Evolutionary conservation across 2,329 filamentous ascomycete genomes (phyloP), one percentile per base, ranked within the genome.

Genomic region (Ceratocystis lukuohia): DNA sequence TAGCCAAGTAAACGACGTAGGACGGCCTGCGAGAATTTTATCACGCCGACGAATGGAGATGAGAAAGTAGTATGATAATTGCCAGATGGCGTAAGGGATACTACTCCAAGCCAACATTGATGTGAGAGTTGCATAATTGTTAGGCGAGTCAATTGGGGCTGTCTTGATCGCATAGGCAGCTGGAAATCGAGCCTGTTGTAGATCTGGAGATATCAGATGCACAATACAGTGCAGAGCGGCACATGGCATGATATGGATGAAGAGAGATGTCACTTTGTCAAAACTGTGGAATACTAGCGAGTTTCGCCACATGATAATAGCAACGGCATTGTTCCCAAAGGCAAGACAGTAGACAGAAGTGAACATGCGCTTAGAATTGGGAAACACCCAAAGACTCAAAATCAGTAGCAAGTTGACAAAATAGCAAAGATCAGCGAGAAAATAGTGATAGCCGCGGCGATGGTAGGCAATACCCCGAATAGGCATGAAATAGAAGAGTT

Each of bases 161-260:
- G 77, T 80, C 73, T 88, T 91, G 77, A 99, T 91, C 37, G 84
- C 82, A 78, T 89, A 91, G 70, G 96, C 84, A 12, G 92, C 93
- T 0, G 93, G 92, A 74, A 96, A 97, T 22, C 86, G 84, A 30
- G 79, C 76, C 69, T 81, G 78, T 72, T 95, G 88, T 53, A 82
- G 74, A 25, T 85, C 84, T 0, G 83, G 76, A 0, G 88, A 77
- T 12, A 91, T 80, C 22, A 97, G 80, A 74, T 99, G 94, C 17
- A 96, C 89, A 15, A 99, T 81, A 73, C 91, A 95, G 76, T 99
- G 94, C 12, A 99, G 82, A 1, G 92, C 90, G 5, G 89, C 93
- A 70, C 92, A 96, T 0, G 94, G 94, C 93, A 99, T 99, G 72
- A 99, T 96, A 76, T 99, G 94, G 71, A 99, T 96, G 78, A 99